Conservation (phyloP, 75 land plant species). For the Sequoiadendron giganteum region DNA sequence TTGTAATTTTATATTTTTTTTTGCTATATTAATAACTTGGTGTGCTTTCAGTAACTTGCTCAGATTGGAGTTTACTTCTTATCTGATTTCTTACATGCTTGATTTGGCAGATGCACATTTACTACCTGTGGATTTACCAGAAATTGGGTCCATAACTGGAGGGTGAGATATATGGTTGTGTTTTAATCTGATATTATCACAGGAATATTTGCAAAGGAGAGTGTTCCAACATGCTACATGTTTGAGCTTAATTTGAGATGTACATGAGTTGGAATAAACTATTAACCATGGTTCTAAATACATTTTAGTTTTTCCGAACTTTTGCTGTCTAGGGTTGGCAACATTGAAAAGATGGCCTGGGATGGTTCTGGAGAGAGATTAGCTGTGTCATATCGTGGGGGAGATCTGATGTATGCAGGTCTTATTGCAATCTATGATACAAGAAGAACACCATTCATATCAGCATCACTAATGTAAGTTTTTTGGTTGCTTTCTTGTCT, state of each 20-base stretch:
- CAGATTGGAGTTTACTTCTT: background rate
- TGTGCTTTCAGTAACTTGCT: background rate
- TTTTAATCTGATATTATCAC: background rate
- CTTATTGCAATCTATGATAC: slow-evolving; percentile 85
- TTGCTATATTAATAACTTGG: background rate
- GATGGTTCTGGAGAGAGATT: slow-evolving; percentile 91
- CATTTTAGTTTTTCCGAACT: background rate
- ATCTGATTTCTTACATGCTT: background rate
- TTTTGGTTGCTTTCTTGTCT: background rate
- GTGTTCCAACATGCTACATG: background rate
- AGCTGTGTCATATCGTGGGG: slow-evolving; percentile 77
- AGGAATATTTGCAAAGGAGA: background rate
- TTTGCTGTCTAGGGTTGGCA: slow-evolving; percentile 25
- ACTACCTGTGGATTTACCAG: slow-evolving; percentile 85
- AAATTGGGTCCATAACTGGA: slow-evolving; percentile 62
- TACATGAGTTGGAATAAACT: background rate
- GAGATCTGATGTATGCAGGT: slow-evolving; percentile 65
- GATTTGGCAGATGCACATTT: slow-evolving; percentile 73
- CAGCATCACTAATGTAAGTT: slow-evolving; percentile 73
- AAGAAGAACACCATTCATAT: slow-evolving; percentile 69
- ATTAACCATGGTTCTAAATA: background rate
- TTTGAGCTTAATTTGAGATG: background rate
- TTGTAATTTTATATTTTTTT: background rate
- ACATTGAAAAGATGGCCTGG: slow-evolving; percentile 97
- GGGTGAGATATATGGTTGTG: slow-evolving; percentile 35